phyloP scores from a whole-genome alignment of 371 early-diverging fungal species.

The Basidiobolus heterosporus region DNA sequence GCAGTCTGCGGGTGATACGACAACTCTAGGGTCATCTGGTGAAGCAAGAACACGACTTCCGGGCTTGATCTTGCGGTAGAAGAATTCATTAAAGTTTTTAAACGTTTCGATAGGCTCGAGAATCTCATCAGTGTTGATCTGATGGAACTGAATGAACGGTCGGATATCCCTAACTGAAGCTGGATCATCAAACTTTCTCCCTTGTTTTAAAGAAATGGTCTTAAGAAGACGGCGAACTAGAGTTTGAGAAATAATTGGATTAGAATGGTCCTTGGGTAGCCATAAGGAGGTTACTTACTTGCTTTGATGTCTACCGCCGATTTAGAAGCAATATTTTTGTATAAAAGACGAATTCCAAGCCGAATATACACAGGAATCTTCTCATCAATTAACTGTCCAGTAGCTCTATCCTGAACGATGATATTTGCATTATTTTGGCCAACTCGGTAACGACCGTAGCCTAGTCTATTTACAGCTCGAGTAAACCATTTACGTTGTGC shows the following conservation, averaged over 20 bases:
- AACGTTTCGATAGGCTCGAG: constrained; percentile 49
- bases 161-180: constrained; percentile 46
- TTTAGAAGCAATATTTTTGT: constrained; percentile 30
- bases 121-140: constrained; percentile 33
- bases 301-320: constrained; percentile 6
- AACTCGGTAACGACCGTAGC: constrained; percentile 52
- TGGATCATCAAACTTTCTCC: constrained; percentile 56
- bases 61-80: constrained; percentile 68
- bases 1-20: constrained; percentile 67
- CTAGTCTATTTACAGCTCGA: constrained; percentile 51
- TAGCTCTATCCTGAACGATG: constrained; percentile 52
- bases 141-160: constrained; percentile 63
- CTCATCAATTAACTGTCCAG: constrained; percentile 63
- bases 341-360: constrained; percentile 65
- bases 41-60: constrained; percentile 41
- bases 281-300: not conserved
- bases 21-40: constrained; percentile 40
- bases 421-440: constrained; percentile 67
- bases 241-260: constrained; percentile 17
- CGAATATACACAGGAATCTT: constrained; percentile 71
- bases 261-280: constrained; percentile 4
- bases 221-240: constrained; percentile 18
- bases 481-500: constrained; percentile 70
- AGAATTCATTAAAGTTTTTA: constrained; percentile 73
- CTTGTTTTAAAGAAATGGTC: constrained; percentile 54